Evolutionary conservation across 2,329 filamentous ascomycete genomes (phyloP).

Genomic region (Verticillium nonalfalfae): DNA sequence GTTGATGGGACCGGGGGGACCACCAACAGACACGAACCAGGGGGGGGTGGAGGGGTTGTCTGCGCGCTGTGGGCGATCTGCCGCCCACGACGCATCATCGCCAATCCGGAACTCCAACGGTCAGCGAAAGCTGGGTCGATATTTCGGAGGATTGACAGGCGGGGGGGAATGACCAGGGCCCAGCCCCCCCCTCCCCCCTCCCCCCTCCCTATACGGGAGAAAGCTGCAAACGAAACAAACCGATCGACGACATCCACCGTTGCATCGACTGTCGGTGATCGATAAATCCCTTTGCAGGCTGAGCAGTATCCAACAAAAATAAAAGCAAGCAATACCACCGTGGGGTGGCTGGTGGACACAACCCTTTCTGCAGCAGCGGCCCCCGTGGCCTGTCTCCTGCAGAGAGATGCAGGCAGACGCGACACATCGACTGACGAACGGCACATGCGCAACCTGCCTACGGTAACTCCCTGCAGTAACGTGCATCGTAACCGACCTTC

Average conservation of each 20-base stretch:
- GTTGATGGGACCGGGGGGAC: neutral
- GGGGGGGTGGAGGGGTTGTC: neutral
- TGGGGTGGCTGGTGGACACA: no score
- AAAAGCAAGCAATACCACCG: neutral
- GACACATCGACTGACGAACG: neutral
- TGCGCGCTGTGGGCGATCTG: constrained; percentile 8
- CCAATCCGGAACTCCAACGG: neutral
- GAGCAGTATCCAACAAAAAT: no score
- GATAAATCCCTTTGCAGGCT: neutral
- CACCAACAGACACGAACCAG: neutral
- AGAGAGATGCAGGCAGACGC: neutral
- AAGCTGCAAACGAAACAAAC: neutral
- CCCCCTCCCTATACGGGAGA: neutral
- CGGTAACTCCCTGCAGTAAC: neutral
- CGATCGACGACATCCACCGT: neutral
- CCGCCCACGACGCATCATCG: neutral
- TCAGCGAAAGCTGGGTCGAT: neutral
- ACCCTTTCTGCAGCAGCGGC: no score
- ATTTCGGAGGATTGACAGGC: neutral
- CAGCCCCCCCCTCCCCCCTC: neutral
- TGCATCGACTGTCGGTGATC: neutral
- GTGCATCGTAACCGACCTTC: neutral
- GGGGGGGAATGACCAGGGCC: neutral
- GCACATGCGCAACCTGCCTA: neutral
- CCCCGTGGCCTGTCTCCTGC: neutral